Base-by-base conservation (phyloP, 1,284 basidiomycete species). In the Malassezia sympodialis region DNA sequence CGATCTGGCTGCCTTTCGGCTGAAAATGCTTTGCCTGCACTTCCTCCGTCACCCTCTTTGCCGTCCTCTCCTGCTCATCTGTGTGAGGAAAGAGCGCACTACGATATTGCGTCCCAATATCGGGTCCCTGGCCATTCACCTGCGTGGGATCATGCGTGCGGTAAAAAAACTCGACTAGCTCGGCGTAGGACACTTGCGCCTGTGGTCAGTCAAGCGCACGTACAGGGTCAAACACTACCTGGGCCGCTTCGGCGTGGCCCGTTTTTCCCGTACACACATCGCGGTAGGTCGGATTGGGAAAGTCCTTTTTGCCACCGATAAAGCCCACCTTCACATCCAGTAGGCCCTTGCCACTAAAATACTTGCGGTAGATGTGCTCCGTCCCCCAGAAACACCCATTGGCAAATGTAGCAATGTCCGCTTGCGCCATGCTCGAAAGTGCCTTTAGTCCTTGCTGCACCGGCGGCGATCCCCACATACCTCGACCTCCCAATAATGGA, bases 271-370 rank as follows among this genome's bases (percentile, higher is more conserved):
- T 78, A 61, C 72, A 65, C 17, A 96, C 90, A 39, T 83, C 78
- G 46, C 78, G 76, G 75, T 96, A 96, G 51, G 78, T 77, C 65
- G 73, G 72, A 47, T 72, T 65, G 51, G 69, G 62, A 58, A 59
- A 61, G 34, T 66, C 63, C 28, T 55, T 59, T 24, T 47, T 23
- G 24, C 72, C 72, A 28, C 72, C 89, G 27, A 94, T 85, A 52
- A 93, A 84, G 8, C 93, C 94, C 40, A 98, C 90, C 0, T 84
- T 87, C 7, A 90, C 94, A 60, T 93, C 87, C 52, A 96, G 80
- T 1, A 99, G 79, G 5, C 72, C 70, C 32, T 69, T 69, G 51
- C 62, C 59, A 1, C 46, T 59, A 53, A 66, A 74, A 47, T 69
- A 60, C 49, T 74, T 61, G 47, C 64, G 60, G 53, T 61, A 73